Base-by-base conservation (phyloP, 306 rosid species). In the Oxytropis ochrocephala region DNA sequence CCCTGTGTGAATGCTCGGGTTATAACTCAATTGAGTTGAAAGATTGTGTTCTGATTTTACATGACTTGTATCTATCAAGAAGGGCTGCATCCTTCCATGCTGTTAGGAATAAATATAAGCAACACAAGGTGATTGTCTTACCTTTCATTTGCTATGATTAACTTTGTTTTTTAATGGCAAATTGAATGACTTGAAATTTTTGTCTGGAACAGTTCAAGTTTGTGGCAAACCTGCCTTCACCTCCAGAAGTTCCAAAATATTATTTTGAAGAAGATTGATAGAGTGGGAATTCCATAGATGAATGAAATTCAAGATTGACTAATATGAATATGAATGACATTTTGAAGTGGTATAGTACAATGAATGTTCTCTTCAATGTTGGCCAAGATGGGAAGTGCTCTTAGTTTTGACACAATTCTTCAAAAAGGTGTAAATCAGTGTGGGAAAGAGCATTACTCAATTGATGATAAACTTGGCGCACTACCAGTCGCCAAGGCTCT, bases 31-130 rank as follows among this genome's bases (percentile, higher is more conserved):
- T 58, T 21, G 89, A 91, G 36, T 78, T 94, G 75, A 77, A 70
- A 69, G 85, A 77, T 11, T 94, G 96, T 52, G 95, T 84, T 42
- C 66, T 67, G 8, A 41, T 80, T 32, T 49, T 91, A 46, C 92
- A 81, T 27, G 99, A 88, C 63, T 78, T 88, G 85, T 86, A 87
- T 77, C 49, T 89, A 63, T 77, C 87, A 51, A 85, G 91, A 83
- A 81, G 83, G 75, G 97, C 86, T 8, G 86, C 80, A 1, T 66
- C 92, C 42, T 76, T 87, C 19, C 69, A 64, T 64, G 77, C 99
- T 39, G 69, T 84, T 55, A 63, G 99, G 42, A 81, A 81, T n/a
- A 94, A 91, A 84, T 94, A 94, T 82, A 87, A 81, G 68, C 89
- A 78, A 8, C 88, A 83, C 16, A 88, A 85, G 97, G 99, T 91